phyloP scores from a whole-genome alignment of 257 asterid species.

The Ajuga chamaepitys region DNA sequence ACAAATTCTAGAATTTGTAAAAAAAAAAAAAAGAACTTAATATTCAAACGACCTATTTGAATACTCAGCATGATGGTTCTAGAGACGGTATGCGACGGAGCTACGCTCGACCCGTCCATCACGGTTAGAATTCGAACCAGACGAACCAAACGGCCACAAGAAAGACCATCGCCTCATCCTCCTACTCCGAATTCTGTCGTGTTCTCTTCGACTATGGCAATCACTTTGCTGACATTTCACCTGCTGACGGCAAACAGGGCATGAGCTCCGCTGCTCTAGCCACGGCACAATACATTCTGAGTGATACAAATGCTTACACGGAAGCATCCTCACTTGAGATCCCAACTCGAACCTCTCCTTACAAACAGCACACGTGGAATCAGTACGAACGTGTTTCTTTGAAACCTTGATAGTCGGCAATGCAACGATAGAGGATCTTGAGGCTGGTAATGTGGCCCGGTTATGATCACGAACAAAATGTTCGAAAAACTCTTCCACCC shows the following conservation, averaged over 20 bases:
- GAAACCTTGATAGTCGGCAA: slow-evolving; percentile 61
- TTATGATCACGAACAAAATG: slow-evolving; percentile 39
- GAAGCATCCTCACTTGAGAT: slow-evolving; percentile 52
- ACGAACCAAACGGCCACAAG: slow-evolving; percentile 76
- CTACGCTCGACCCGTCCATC: slow-evolving; percentile 33
- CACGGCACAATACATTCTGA: slow-evolving; percentile 73
- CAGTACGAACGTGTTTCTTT: slow-evolving; percentile 61
- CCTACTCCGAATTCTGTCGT: slow-evolving; percentile 23
- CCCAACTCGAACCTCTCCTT: slow-evolving; percentile 70
- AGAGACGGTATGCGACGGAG: slow-evolving; percentile 30
- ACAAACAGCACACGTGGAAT: slow-evolving; percentile 72
- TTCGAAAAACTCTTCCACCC: slow-evolving; percentile 75
- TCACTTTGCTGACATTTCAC: slow-evolving; percentile 22
- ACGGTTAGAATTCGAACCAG: slow-evolving; percentile 26
- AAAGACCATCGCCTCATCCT: slow-evolving; percentile 56
- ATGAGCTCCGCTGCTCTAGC: slow-evolving; percentile 62
- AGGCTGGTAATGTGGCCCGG: slow-evolving; percentile 56
- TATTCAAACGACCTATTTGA: slow-evolving; percentile 50
- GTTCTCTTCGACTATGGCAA: slow-evolving; percentile 13
- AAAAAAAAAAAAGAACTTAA: background rate
- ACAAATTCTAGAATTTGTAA: no score
- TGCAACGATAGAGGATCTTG: slow-evolving; percentile 52
- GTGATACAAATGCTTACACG: slow-evolving; percentile 83
- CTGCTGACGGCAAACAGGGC: slow-evolving; percentile 81
- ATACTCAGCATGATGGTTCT: slow-evolving; percentile 31